A percentile compares a stretch with the other conserved stretches of the same genome.
These are phyloP conservation scores for Terfezia boudieri DNA, from an alignment of 495 filamentous ascomycete species.

Conservation along the genomic window DNA sequence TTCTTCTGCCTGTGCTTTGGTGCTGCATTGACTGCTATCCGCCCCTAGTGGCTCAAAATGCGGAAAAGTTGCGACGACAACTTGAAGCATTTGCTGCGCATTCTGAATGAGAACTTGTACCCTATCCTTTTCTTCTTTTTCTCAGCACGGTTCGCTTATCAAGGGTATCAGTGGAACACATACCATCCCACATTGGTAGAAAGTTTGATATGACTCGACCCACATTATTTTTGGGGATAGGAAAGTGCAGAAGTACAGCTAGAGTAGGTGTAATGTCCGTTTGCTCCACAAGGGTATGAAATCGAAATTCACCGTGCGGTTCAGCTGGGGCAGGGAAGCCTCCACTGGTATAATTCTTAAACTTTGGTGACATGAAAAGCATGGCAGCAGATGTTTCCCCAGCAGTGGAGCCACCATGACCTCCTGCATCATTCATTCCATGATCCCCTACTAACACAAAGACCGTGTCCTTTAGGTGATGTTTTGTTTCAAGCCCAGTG, in stretches of 20 bases:
- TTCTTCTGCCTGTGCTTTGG: conserved; percentile 23
- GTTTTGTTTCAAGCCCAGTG: conserved; percentile 41
- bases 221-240: conserved; percentile 76
- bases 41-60: conserved; percentile 29
- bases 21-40: too few relatives aligned
- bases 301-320: conserved; percentile 21
- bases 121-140: conserved; percentile 23
- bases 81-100: conserved; percentile 51
- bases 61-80: conserved; percentile 49
- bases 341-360: conserved; percentile 30
- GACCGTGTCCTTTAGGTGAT: conserved; percentile 53
- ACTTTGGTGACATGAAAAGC: conserved; percentile 73
- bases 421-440: conserved; percentile 97
- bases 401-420: conserved; percentile 79
- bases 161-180: conserved; percentile 5
- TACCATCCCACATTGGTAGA: conserved; percentile 48
- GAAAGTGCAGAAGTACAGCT: conserved; percentile 68
- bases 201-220: conserved; percentile 70
- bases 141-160: too few relatives aligned
- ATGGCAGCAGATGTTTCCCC: conserved; percentile 88
- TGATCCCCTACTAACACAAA: conserved; percentile 84
- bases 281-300: conserved; percentile 68
- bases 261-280: conserved; percentile 80
- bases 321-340: conserved; percentile 15
- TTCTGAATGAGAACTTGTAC: conserved; percentile 48